phyloP scores from a whole-genome alignment of 2,329 filamentous ascomycete species.

The Seiridium unicorne region DNA sequence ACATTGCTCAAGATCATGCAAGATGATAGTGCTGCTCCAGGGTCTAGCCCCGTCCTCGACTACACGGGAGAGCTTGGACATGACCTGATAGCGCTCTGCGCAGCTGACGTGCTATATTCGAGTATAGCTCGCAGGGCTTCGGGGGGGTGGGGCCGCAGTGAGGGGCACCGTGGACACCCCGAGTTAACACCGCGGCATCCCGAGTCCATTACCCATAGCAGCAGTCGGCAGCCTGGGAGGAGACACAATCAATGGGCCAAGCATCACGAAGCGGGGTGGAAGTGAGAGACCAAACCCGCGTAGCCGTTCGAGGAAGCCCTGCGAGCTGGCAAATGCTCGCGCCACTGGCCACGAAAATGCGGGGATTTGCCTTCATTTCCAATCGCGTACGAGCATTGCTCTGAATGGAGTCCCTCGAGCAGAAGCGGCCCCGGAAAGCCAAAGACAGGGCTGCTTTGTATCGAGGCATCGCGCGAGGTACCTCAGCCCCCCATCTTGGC shows the following conservation, averaged over 20 bases:
- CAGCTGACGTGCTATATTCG: background rate
- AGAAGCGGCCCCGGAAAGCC: background rate
- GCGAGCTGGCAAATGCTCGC: background rate
- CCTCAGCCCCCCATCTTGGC: background rate
- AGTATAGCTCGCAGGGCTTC: background rate
- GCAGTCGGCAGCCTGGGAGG: background rate
- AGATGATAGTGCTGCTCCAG: too few species aligned
- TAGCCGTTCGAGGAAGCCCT: background rate
- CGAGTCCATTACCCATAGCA: background rate
- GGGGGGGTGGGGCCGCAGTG: background rate
- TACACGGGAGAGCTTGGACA: too few species aligned
- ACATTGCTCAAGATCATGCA: too few species aligned
- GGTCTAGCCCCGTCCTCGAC: too few species aligned
- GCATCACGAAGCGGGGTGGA: constrained; percentile 4
- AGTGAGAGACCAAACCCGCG: background rate
- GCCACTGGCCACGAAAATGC: constrained; percentile 4
- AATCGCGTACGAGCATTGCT: constrained; percentile 1
- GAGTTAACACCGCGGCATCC: constrained; percentile 1
- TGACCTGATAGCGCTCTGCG: too few species aligned
- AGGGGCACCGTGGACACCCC: background rate
- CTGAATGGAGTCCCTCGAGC: background rate
- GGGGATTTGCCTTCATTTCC: constrained; percentile 1
- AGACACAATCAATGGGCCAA: background rate
- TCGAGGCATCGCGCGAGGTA: background rate
- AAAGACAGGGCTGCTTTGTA: background rate